A percentile compares a stretch with the other conserved stretches of the same genome.
phyloP scores from a whole-genome alignment of 352 stramenopile species.

The Phytopythium boreale region DNA sequence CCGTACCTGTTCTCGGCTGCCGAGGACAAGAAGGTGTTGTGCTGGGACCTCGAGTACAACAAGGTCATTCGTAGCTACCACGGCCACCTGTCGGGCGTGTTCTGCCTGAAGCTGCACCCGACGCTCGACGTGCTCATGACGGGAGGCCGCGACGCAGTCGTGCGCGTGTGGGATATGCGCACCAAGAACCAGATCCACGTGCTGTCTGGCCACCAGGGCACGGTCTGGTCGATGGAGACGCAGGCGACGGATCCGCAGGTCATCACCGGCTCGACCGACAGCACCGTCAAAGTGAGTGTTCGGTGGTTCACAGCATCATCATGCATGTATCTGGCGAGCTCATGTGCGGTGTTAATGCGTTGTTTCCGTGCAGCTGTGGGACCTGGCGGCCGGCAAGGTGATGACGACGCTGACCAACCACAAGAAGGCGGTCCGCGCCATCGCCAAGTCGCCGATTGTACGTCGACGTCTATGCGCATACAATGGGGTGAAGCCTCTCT shows the following conservation, averaged over 20 bases:
- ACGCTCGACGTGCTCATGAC: constrained; percentile 98
- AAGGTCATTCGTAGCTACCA: constrained; percentile 99
- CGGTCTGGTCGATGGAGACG: constrained; percentile 93
- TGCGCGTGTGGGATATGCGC: constrained; percentile 98
- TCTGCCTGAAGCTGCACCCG: constrained; percentile 96
- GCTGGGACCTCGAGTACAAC: constrained; percentile 99
- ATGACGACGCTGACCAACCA: constrained; percentile 99
- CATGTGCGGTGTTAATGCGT: not conserved
- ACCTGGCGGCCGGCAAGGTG: constrained; percentile 96
- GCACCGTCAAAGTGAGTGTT: constrained; percentile 87
- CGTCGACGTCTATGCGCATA: not conserved
- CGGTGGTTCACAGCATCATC: not conserved
- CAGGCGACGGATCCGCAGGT: constrained; percentile 96
- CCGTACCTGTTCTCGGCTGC: constrained; percentile 97
- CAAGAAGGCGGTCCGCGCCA: constrained; percentile 96
- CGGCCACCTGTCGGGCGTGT: constrained; percentile 98
- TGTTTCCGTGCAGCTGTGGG: constrained; percentile 86
- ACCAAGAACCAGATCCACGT: constrained; percentile 98
- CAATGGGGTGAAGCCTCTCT: not conserved
- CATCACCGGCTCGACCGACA: constrained; percentile 91
- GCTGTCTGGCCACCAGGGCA: constrained; percentile 96
- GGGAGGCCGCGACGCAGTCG: constrained; percentile 90
- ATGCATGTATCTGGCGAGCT: not conserved
- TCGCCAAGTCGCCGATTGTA: constrained; percentile 88
- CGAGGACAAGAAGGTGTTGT: constrained; percentile 99